Evolutionary conservation across 176 grass and related monocot species (phyloP).

Genomic region (Triticum turgidum): DNA sequence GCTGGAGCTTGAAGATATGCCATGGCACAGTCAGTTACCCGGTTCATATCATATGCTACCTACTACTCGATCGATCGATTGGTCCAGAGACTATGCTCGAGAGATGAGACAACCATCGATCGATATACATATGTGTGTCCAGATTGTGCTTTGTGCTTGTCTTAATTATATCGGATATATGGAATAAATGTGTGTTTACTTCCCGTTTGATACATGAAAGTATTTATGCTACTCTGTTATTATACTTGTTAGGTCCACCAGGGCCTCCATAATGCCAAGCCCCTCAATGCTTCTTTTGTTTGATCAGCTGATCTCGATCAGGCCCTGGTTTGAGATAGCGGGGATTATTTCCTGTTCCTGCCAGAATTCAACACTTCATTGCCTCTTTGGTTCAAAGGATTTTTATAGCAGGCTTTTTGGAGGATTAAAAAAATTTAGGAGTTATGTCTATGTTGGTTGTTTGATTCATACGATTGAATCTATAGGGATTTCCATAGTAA

Average conservation of each 20-base stretch:
- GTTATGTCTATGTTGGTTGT: too few species aligned
- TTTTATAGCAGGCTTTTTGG: too few species aligned
- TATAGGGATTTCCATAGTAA: too few species aligned
- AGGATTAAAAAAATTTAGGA: too few species aligned
- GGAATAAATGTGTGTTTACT: conserved; percentile 21
- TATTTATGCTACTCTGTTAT: too few species aligned
- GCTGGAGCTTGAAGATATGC: not conserved
- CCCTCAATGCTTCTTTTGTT: not conserved
- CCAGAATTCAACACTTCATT: not conserved
- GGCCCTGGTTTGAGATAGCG: not conserved
- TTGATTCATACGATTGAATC: too few species aligned
- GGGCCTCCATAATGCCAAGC: too few species aligned
- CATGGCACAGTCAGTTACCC: not conserved
- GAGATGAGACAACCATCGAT: not conserved
- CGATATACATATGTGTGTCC: not conserved
- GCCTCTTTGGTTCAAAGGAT: too few species aligned
- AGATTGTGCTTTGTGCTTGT: conserved; percentile 4
- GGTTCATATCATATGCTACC: not conserved
- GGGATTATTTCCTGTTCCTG: not conserved
- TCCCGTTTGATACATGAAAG: not conserved
- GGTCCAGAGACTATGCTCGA: not conserved
- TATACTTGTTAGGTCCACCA: too few species aligned
- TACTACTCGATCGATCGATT: not conserved
- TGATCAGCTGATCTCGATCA: not conserved
- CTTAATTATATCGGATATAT: not conserved